A percentile compares a stretch with the other conserved stretches of the same genome.
Conservation (phyloP, 768 basidiomycete genomes). For the Hypholoma sublateritium region DNA sequence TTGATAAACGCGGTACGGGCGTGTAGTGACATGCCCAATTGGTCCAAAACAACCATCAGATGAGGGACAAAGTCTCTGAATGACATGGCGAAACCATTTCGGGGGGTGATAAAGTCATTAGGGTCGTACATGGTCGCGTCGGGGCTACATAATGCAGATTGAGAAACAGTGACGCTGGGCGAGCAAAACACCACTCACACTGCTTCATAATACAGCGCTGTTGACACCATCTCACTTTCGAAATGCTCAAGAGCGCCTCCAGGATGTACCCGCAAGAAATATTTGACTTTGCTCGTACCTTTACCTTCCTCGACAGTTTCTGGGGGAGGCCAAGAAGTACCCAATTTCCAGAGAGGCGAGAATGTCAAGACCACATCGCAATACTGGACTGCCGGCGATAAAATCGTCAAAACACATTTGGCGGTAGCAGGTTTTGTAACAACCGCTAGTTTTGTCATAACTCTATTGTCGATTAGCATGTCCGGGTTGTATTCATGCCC, state of each 20-base stretch:
- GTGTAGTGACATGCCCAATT: slow-evolving; percentile 80
- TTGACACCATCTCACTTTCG: slow-evolving; percentile 76
- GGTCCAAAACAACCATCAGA: slow-evolving; percentile 78
- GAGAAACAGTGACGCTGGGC: neutral
- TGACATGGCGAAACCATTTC: slow-evolving; percentile 85
- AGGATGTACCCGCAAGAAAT: slow-evolving; percentile 80
- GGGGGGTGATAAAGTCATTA: slow-evolving; percentile 73
- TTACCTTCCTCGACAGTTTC: slow-evolving; percentile 68
- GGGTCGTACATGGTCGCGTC: slow-evolving; percentile 78
- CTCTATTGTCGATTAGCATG: slow-evolving; percentile 72
- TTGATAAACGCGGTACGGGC: slow-evolving; percentile 82
- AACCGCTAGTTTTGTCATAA: slow-evolving; percentile 73
- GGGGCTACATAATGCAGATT: slow-evolving; percentile 47
- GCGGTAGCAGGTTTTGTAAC: slow-evolving; percentile 75
- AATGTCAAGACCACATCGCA: slow-evolving; percentile 77
- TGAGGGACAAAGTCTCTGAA: slow-evolving; percentile 80
- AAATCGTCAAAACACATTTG: slow-evolving; percentile 72
- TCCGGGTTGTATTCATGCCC: slow-evolving; percentile 65
- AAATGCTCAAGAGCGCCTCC: slow-evolving; percentile 88
- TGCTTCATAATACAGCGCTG: slow-evolving; percentile 84
- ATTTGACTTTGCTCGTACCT: slow-evolving; percentile 49
- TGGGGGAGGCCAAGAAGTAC: slow-evolving; percentile 76
- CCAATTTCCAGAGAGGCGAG: slow-evolving; percentile 73
- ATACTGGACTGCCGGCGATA: slow-evolving; percentile 73
- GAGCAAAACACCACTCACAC: slow-evolving; percentile 46